Evolutionary conservation across 176 grass and related monocot species (phyloP).

Genomic region (Ampelocalamus luodianensis): DNA sequence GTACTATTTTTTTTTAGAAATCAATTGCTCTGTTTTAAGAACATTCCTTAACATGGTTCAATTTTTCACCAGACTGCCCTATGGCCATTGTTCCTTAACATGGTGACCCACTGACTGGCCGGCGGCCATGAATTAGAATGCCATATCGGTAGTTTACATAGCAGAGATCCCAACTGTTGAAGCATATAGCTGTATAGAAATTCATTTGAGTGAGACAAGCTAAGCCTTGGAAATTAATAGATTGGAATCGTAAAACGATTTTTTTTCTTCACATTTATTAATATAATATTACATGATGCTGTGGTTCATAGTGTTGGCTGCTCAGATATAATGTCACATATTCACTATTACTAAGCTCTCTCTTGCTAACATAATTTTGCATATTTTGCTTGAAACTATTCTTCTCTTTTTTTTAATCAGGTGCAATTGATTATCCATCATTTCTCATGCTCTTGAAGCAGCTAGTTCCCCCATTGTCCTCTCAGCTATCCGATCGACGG

Average conservation of each 20-base stretch:
- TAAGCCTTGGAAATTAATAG: background rate
- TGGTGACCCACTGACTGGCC: background rate
- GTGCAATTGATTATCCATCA: conserved; percentile 73
- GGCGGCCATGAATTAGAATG: background rate
- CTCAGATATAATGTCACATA: conserved; percentile 14
- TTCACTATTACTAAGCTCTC: conserved; percentile 27
- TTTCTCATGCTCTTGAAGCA: conserved; percentile 81
- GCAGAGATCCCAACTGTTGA: conserved; percentile 2
- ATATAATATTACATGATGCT: conserved; percentile 19
- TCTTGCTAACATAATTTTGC: conserved; percentile 24
- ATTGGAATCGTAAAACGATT: background rate
- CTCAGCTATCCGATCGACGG: conserved; percentile 73
- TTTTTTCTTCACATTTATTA: background rate
- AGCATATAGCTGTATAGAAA: conserved; percentile 22
- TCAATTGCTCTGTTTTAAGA: background rate
- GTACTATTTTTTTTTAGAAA: background rate
- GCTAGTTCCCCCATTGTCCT: conserved; percentile 63
- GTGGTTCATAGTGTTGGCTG: conserved; percentile 6
- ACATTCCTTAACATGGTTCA: background rate
- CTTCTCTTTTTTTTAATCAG: conserved; percentile 39
- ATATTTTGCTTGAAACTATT: background rate
- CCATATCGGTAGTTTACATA: background rate
- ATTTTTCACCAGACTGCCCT: background rate
- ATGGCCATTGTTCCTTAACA: conserved; percentile 4
- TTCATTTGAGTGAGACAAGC: background rate